phyloP scores from a whole-genome alignment of 23 red algal species.

The Agarophyton chilense region DNA sequence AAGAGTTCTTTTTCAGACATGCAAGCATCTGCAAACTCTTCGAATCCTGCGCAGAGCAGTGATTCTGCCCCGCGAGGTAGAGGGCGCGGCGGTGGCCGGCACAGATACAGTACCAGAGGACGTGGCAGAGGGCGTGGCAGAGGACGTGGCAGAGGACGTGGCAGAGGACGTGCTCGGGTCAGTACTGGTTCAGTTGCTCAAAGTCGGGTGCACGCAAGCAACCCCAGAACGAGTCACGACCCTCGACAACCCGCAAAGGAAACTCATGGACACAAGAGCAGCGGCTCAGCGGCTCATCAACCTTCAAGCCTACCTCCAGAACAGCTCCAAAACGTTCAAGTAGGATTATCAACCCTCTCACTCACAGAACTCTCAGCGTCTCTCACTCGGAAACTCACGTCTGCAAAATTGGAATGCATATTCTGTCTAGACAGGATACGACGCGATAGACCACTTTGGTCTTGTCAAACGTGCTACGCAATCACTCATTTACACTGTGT shows the following conservation, averaged over 20 bases:
- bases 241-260: neutral
- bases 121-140: neutral
- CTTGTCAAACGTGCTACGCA: conserved; percentile 64
- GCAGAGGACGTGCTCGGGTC: neutral
- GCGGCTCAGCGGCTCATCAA: neutral
- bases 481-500: conserved; percentile 75
- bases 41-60: neutral
- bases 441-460: conserved; percentile 55
- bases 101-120: too few relatives aligned
- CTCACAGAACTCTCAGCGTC: conserved; percentile 50
- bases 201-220: neutral
- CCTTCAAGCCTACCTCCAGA: neutral
- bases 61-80: neutral
- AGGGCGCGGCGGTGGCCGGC: too few relatives aligned
- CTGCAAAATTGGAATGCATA: conserved; percentile 68
- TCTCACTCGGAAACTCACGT: conserved; percentile 38
- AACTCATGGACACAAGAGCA: neutral
- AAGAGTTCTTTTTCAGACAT: neutral
- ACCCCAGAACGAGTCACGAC: neutral
- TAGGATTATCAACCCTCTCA: neutral
- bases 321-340: neutral
- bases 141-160: conserved; percentile 6
- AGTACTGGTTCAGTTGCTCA: neutral
- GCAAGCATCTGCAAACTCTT: neutral
- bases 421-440: conserved; percentile 76